Percentiles rank a stretch among this genome's conserved stretches.
phyloP scores from a whole-genome alignment of 768 basidiomycete genomes.

The Mycena haematopus region DNA sequence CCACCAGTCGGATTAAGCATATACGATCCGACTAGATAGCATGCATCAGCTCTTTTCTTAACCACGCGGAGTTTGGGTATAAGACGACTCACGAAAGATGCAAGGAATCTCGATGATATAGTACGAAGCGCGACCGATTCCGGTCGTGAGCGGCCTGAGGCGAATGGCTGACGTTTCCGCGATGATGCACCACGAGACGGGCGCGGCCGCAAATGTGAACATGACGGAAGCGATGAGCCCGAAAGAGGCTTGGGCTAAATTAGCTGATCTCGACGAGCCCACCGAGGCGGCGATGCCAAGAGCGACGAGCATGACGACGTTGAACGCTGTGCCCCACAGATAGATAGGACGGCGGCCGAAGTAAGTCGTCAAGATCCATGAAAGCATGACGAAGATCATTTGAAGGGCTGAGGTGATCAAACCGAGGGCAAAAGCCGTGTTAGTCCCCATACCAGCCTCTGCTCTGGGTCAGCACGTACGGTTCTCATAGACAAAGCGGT shows the following conservation, averaged over 20 bases:
- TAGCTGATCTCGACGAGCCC: background rate
- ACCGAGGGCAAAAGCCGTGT: slow-evolving; percentile 27
- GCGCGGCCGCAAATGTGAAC: slow-evolving; percentile 30
- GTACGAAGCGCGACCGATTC: slow-evolving; percentile 27
- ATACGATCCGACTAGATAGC: slow-evolving; percentile 18
- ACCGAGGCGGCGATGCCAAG: slow-evolving; percentile 28
- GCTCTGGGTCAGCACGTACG: slow-evolving; percentile 11
- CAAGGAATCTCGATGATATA: slow-evolving; percentile 31
- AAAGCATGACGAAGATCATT: slow-evolving; percentile 31
- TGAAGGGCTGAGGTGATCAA: slow-evolving; percentile 31
- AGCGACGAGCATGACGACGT: slow-evolving; percentile 27
- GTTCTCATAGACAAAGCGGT: background rate
- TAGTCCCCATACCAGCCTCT: slow-evolving; percentile 28
- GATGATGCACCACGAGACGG: slow-evolving; percentile 26
- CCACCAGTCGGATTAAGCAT: slow-evolving; percentile 31
- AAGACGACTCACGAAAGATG: slow-evolving; percentile 25
- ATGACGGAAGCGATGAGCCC: slow-evolving; percentile 28
- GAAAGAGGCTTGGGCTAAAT: slow-evolving; percentile 23
- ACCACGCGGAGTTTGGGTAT: background rate
- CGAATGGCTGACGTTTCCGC: slow-evolving; percentile 27
- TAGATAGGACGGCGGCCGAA: slow-evolving; percentile 26
- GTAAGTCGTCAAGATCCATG: slow-evolving; percentile 30
- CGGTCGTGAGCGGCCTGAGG: slow-evolving; percentile 28
- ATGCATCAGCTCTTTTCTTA: slow-evolving; percentile 2
- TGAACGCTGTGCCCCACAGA: slow-evolving; percentile 29